Conservation (phyloP, 2,329 filamentous ascomycete species). For the Aspergillus neotritici region DNA sequence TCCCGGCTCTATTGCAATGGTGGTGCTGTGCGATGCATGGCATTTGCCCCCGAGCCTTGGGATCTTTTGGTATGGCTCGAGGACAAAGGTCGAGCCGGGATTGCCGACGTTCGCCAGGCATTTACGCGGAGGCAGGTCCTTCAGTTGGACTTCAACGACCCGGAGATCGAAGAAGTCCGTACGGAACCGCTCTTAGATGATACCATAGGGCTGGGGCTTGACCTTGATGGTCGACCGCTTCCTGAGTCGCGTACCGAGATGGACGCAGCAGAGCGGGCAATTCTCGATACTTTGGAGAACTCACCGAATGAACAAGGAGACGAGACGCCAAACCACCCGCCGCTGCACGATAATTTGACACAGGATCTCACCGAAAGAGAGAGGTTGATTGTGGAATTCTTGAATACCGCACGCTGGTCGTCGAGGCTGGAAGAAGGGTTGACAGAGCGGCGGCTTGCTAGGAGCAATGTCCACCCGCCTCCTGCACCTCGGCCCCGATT, state of each 20-base stretch:
- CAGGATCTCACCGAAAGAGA: slow-evolving; percentile 39
- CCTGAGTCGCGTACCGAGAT: slow-evolving; percentile 16
- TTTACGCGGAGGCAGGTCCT: slow-evolving; percentile 43
- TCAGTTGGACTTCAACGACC: slow-evolving; percentile 30
- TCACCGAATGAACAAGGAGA: slow-evolving; percentile 14
- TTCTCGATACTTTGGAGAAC: slow-evolving; percentile 23
- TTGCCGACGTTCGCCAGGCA: slow-evolving; percentile 44
- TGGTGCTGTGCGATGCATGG: slow-evolving; percentile 84
- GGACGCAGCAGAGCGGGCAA: slow-evolving; percentile 19
- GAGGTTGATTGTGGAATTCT: slow-evolving; percentile 39
- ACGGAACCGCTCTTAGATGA: slow-evolving; percentile 27
- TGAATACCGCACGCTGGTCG: slow-evolving; percentile 39
- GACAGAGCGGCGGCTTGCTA: slow-evolving; percentile 23
- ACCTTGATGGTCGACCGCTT: slow-evolving; percentile 16
- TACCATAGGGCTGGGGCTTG: slow-evolving; percentile 19
- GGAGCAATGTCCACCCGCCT: slow-evolving; percentile 24
- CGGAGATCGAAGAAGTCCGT: slow-evolving; percentile 28
- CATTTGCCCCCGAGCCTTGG: slow-evolving; percentile 83
- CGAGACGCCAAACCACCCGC: slow-evolving; percentile 21
- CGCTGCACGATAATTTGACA: slow-evolving; percentile 32
- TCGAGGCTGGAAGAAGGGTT: slow-evolving; percentile 29
- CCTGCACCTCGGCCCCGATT: slow-evolving; percentile 23
- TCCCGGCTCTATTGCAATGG: slow-evolving; percentile 64
- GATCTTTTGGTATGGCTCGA: slow-evolving; percentile 94
- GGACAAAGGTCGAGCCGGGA: slow-evolving; percentile 55